Percentiles rank a stretch among this genome's conserved stretches.
phyloP scores from a whole-genome alignment of 192 early-diverging fungal genomes.

The Gamsiella multidivaricata region DNA sequence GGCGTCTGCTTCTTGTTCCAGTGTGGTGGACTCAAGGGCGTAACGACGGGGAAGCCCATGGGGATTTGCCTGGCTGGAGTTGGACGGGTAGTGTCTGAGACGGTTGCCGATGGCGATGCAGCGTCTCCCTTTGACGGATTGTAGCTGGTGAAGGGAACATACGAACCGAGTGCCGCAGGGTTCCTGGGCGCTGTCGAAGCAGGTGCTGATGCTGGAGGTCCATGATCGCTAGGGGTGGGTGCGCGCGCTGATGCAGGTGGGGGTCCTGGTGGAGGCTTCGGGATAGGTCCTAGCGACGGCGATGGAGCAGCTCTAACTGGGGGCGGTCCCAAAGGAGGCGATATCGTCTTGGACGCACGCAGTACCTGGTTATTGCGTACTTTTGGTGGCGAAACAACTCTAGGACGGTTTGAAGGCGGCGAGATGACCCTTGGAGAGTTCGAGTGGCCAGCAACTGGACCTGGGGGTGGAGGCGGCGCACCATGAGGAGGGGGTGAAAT shows the following conservation, averaged over 20 bases:
- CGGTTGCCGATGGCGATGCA: neutral
- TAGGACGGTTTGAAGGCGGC: constrained; percentile 17
- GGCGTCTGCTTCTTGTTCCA: constrained; percentile 21
- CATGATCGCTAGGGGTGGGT: constrained; percentile 9
- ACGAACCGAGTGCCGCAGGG: neutral
- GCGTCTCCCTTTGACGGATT: constrained; percentile 1
- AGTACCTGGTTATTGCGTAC: neutral
- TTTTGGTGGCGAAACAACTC: constrained; percentile 13
- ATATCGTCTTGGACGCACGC: constrained; percentile 37
- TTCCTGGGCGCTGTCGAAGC: neutral
- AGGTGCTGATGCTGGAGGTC: neutral
- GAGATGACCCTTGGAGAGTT: constrained; percentile 45
- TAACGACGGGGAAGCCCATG: constrained; percentile 47
- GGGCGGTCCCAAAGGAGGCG: constrained; percentile 30
- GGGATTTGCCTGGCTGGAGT: constrained; percentile 48
- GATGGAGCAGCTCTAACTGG: constrained; percentile 8
- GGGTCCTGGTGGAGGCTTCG: constrained; percentile 34
- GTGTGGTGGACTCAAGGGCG: constrained; percentile 37
- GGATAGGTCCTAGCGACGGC: constrained; percentile 15
- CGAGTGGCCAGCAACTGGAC: constrained; percentile 44
- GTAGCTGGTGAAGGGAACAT: constrained; percentile 3
- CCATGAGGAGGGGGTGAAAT: constrained; percentile 47
- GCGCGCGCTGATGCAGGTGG: constrained; percentile 20
- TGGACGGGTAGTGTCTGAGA: constrained; percentile 25
- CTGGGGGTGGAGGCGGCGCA: constrained; percentile 42